Evolutionary conservation across 306 rosid genomes (phyloP).

Genomic region (Sesbania bispinosa): DNA sequence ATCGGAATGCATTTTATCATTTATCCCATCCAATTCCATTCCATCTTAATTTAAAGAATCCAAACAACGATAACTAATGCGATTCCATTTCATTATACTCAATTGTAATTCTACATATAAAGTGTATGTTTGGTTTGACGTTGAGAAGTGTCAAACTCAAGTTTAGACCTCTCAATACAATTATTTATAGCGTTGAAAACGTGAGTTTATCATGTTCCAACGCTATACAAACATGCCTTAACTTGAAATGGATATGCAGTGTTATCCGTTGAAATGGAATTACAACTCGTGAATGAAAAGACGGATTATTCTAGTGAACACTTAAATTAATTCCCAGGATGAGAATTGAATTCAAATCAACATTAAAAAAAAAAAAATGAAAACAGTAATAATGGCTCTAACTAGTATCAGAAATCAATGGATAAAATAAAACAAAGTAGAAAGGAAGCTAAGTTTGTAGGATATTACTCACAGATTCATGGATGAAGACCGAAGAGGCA

Average conservation of each 20-base stretch:
- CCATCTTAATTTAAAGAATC: background rate
- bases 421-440: background rate
- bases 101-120: background rate
- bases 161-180: no score
- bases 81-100: background rate
- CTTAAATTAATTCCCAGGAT: background rate
- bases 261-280: background rate
- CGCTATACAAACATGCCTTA: no score
- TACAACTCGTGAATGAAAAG: background rate
- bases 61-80: background rate
- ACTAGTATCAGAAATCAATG: background rate
- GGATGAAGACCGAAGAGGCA: constrained; percentile 68
- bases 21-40: background rate
- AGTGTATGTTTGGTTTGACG: no score
- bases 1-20: background rate
- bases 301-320: background rate
- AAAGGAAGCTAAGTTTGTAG: background rate
- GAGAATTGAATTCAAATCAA: background rate
- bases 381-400: background rate
- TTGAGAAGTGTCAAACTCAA: no score
- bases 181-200: no score
- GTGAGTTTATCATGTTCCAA: no score
- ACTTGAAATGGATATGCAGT: background rate
- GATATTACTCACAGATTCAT: constrained; percentile 75
- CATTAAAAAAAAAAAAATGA: background rate